phyloP scores from a whole-genome alignment of 768 basidiomycete species.

The Lentinus brumalis region DNA sequence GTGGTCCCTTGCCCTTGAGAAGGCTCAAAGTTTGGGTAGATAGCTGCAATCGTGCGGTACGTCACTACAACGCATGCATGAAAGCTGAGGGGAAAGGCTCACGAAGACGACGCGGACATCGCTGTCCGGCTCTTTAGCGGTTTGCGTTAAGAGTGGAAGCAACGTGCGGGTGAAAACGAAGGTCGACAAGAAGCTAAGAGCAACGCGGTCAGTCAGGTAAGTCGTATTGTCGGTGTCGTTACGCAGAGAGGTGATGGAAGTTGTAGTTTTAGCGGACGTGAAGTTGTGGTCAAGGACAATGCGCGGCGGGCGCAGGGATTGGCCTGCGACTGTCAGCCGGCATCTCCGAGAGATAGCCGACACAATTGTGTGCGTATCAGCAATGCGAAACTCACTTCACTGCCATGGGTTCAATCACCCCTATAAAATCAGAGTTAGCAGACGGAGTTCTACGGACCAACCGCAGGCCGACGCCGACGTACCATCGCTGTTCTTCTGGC shows the following conservation, averaged over 20 bases:
- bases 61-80: no score
- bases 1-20: constrained; percentile 12
- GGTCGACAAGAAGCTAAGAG: constrained; percentile 54
- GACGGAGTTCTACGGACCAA: background rate
- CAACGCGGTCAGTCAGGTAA: background rate
- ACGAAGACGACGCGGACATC: constrained; percentile 68
- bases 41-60: constrained; percentile 15
- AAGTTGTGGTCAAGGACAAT: no score
- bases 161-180: constrained; percentile 55
- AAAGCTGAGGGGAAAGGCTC: constrained; percentile 16
- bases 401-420: constrained; percentile 41
- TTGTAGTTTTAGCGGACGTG: no score
- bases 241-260: no score
- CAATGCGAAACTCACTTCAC: constrained; percentile 42
- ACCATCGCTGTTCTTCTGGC: constrained; percentile 32
- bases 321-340: background rate
- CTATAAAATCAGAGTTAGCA: constrained; percentile 24
- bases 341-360: no score
- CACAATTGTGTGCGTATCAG: background rate
- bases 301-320: no score
- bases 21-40: constrained; percentile 8
- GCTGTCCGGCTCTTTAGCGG: constrained; percentile 46
- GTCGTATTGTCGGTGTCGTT: no score
- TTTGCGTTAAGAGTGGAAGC: constrained; percentile 52
- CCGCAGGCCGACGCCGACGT: background rate